These are phyloP conservation scores for Castanea crenata DNA, from an alignment of 306 rosid genomes.

Conservation along the genomic window DNA sequence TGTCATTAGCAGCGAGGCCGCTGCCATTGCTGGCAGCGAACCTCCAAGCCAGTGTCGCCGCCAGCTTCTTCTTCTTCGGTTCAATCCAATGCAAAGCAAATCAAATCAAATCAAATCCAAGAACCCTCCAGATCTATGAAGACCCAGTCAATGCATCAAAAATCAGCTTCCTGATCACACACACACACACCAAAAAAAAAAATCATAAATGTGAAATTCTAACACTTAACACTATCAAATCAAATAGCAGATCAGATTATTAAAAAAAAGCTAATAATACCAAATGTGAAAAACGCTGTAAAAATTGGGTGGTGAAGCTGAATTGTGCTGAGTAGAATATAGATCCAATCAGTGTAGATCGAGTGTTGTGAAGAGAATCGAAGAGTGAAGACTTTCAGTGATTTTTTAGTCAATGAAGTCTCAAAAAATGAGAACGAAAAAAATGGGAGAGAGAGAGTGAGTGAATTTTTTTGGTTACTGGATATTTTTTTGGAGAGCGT, in stretches of 20 bases:
- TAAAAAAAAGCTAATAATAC: no score
- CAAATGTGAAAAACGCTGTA: no score
- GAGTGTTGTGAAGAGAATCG: constrained; percentile 14
- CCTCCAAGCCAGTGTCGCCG: constrained; percentile 81
- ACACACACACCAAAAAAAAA: neutral
- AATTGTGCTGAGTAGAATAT: neutral
- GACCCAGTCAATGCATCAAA: constrained; percentile 38
- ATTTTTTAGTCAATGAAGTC: constrained; percentile 38
- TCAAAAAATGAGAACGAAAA: neutral
- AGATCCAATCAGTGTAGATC: constrained; percentile 40
- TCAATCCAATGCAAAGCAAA: constrained; percentile 24
- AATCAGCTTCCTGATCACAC: constrained; percentile 41
- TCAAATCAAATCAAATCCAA: constrained; percentile 26
- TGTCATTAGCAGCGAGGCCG: constrained; percentile 68
- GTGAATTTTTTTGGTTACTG: neutral
- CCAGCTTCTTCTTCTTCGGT: constrained; percentile 58
- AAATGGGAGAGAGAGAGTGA: neutral
- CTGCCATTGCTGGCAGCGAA: constrained; percentile 79
- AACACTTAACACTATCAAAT: neutral
- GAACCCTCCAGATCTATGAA: constrained; percentile 63
- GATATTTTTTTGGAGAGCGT: neutral
- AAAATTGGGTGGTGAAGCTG: neutral
- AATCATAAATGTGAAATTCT: neutral
- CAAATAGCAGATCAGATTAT: constrained; percentile 33
- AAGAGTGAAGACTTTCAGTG: constrained; percentile 12